A percentile compares a stretch with the other conserved stretches of the same genome.
These are phyloP conservation scores for Chrysosporium keratinophilum DNA, from an alignment of 2,329 filamentous ascomycete species.

Conservation along the genomic window DNA sequence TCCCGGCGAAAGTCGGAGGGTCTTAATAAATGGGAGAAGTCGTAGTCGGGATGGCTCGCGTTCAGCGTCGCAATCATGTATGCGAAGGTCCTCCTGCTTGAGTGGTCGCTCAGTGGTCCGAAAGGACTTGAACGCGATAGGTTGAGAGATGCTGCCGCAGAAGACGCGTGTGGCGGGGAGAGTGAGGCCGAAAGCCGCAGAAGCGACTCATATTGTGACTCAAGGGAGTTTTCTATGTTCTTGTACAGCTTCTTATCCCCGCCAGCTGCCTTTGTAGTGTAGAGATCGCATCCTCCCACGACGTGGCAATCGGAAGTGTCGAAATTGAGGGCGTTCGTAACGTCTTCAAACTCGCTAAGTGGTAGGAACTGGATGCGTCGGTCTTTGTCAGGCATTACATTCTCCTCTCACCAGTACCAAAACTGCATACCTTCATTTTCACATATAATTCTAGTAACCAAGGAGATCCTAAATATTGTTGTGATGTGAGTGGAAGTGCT, in stretches of 20 bases:
- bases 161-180: slow-evolving; percentile 67
- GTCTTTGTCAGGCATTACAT: slow-evolving; percentile 1
- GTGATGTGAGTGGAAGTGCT: background rate
- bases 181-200: slow-evolving; percentile 77
- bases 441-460: background rate
- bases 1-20: slow-evolving; percentile 85
- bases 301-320: slow-evolving; percentile 87
- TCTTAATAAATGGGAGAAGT: slow-evolving; percentile 85
- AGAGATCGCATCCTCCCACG: slow-evolving; percentile 87
- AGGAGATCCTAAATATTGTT: background rate
- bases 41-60: slow-evolving; percentile 90
- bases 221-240: slow-evolving; percentile 82
- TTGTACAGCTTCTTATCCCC: slow-evolving; percentile 96
- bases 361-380: slow-evolving; percentile 70
- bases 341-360: slow-evolving; percentile 78
- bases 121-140: slow-evolving; percentile 84
- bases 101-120: slow-evolving; percentile 75
- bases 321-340: slow-evolving; percentile 89
- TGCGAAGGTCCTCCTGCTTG: slow-evolving; percentile 82
- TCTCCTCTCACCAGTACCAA: background rate
- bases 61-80: slow-evolving; percentile 96
- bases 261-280: slow-evolving; percentile 92
- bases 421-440: slow-evolving; percentile 12
- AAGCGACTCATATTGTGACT: slow-evolving; percentile 81
- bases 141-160: slow-evolving; percentile 57